A percentile compares a stretch with the other conserved stretches of the same genome.
These are phyloP conservation scores for Dittrichia graveolens DNA, from an alignment of 129 eudicot species.

Conservation along the genomic window DNA sequence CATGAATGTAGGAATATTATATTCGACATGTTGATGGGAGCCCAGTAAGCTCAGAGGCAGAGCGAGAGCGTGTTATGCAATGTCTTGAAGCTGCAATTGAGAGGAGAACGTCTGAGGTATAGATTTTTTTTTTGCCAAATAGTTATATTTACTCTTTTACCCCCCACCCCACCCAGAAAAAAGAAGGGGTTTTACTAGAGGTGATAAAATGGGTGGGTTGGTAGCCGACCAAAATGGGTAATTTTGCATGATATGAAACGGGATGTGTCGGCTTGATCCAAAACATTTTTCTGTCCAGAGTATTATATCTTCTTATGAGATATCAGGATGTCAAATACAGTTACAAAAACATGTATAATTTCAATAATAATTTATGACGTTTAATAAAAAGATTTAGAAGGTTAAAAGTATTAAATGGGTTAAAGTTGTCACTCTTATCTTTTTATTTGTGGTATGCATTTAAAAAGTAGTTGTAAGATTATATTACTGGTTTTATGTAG, in stretches of 20 bases:
- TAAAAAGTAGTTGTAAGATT: not conserved
- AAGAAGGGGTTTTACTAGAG: too few species aligned
- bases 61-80: conserved; percentile 76
- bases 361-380: not conserved
- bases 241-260: too few species aligned
- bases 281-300: too few species aligned
- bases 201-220: too few species aligned
- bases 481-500: conserved; percentile 32
- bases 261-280: too few species aligned
- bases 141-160: too few species aligned
- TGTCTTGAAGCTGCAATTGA: conserved; percentile 96
- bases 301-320: too few species aligned
- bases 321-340: too few species aligned
- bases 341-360: too few species aligned
- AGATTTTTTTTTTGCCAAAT: not conserved
- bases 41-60: conserved; percentile 90
- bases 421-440: not conserved
- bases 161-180: too few species aligned
- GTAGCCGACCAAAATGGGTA: too few species aligned
- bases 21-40: conserved; percentile 85
- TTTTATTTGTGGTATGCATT: not conserved
- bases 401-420: not conserved
- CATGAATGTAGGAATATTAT: conserved; percentile 67
- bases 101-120: conserved; percentile 78
- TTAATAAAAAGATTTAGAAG: not conserved